Conservation (phyloP, 2,329 filamentous ascomycete genomes). For the Phyllosticta paracitricarpa region DNA sequence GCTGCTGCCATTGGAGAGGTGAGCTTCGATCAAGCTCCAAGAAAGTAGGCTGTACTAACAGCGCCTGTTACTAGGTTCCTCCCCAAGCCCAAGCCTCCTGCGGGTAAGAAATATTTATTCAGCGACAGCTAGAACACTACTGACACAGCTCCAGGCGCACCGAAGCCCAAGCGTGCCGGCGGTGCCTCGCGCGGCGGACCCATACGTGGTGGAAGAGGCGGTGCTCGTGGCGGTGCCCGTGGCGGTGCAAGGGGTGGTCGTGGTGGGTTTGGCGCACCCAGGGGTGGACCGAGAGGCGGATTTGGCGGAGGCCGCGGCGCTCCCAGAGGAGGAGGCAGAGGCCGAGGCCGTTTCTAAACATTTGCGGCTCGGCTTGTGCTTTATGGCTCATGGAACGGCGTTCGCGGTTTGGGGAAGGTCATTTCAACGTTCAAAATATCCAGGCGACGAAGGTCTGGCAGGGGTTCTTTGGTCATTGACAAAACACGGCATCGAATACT, state of each 20-base stretch:
- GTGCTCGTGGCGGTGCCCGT: slow-evolving; percentile 45
- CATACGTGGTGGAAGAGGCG: slow-evolving; percentile 30
- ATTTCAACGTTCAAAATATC: slow-evolving; percentile 9
- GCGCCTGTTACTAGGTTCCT: slow-evolving; percentile 52
- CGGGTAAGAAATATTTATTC: slow-evolving; percentile 30
- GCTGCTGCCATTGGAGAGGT: slow-evolving; percentile 83
- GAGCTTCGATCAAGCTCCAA: slow-evolving; percentile 12
- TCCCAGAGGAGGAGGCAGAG: slow-evolving; percentile 15
- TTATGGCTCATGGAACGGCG: slow-evolving; percentile 14
- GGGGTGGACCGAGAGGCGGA: slow-evolving; percentile 42
- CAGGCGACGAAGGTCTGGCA: slow-evolving; percentile 7
- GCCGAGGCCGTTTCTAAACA: slow-evolving; percentile 15
- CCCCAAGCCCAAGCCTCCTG: slow-evolving; percentile 74
- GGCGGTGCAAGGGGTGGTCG: slow-evolving; percentile 31
- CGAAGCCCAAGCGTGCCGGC: slow-evolving; percentile 60
- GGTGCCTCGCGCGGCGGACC: slow-evolving; percentile 43
- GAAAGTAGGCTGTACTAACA: not conserved
- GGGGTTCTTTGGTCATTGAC: slow-evolving; percentile 1
- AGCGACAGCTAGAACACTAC: slow-evolving; percentile 9
- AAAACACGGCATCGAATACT: not conserved
- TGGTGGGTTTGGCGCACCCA: slow-evolving; percentile 32
- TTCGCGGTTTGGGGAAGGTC: slow-evolving; percentile 10
- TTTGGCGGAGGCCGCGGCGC: slow-evolving; percentile 35
- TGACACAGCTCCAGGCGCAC: slow-evolving; percentile 42
- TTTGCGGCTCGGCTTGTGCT: slow-evolving; percentile 16